Conservation (phyloP, 2,329 filamentous ascomycete genomes). For the Colletotrichum magnum region DNA sequence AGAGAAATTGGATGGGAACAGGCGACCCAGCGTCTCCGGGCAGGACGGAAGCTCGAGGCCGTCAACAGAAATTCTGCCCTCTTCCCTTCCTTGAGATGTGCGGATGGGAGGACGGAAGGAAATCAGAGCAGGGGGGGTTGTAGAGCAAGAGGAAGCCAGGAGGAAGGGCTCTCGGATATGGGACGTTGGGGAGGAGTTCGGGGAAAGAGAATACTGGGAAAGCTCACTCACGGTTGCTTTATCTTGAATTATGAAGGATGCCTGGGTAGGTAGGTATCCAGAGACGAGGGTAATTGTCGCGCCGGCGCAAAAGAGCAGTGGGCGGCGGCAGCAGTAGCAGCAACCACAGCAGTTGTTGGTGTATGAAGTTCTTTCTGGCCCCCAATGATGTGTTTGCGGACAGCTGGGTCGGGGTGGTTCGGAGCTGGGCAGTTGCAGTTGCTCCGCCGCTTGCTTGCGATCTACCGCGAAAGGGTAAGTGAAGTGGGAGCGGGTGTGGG, state of each 20-base stretch:
- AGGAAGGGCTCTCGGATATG: conserved; percentile 13
- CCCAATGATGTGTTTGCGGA: conserved; percentile 27
- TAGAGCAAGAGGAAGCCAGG: conserved; percentile 40
- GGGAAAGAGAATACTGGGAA: too few relatives aligned
- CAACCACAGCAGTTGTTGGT: not conserved
- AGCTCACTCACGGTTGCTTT: too few relatives aligned
- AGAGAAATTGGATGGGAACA: conserved; percentile 38
- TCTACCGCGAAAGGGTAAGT: conserved; percentile 23
- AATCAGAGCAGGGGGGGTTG: not conserved
- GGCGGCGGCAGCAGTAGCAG: too few relatives aligned
- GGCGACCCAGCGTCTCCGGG: conserved; percentile 29
- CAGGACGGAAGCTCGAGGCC: conserved; percentile 28
- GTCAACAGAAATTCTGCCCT: conserved; percentile 25
- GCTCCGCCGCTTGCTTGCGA: conserved; percentile 26
- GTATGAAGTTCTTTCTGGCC: conserved; percentile 18
- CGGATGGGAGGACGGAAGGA: conserved; percentile 24
- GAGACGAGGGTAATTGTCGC: too few relatives aligned
- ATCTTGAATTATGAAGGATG: too few relatives aligned
- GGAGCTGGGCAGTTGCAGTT: conserved; percentile 9
- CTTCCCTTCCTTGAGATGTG: conserved; percentile 2
- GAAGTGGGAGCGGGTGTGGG: conserved; percentile 18
- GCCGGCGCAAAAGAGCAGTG: too few relatives aligned
- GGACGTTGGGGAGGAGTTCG: not conserved
- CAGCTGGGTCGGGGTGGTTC: conserved; percentile 16
- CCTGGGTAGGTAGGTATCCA: too few relatives aligned